phyloP scores from a whole-genome alignment of 495 filamentous ascomycete species.

The Bombardia bombarda region DNA sequence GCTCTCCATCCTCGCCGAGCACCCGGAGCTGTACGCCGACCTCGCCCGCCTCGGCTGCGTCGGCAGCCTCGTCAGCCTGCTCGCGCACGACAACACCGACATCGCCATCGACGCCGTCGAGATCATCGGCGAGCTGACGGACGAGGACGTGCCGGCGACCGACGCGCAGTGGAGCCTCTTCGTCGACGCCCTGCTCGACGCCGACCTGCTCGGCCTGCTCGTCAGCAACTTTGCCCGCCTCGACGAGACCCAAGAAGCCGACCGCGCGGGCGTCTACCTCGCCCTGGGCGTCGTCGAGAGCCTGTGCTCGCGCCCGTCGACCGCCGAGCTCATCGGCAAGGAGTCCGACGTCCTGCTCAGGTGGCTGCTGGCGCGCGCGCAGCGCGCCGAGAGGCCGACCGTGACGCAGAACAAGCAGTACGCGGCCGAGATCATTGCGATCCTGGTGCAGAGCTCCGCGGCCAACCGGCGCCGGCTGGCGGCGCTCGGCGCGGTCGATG shows the following conservation, averaged over 20 bases:
- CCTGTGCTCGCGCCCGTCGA: conserved; percentile 59
- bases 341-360: conserved; percentile 53
- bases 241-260: conserved; percentile 69
- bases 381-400: conserved; percentile 22
- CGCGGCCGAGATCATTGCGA: conserved; percentile 82
- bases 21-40: conserved; percentile 75
- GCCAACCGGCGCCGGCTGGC: conserved; percentile 64
- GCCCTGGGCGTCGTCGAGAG: conserved; percentile 79
- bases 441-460: conserved; percentile 51
- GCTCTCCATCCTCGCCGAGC: conserved; percentile 81
- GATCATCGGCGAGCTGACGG: conserved; percentile 85
- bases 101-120: conserved; percentile 90
- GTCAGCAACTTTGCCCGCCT: conserved; percentile 76
- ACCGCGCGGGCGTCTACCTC: conserved; percentile 80
- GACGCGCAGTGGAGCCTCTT: conserved; percentile 76
- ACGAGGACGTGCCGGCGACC: conserved; percentile 84
- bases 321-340: conserved; percentile 57
- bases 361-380: conserved; percentile 64
- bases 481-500: conserved; percentile 64
- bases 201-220: conserved; percentile 76
- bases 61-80: conserved; percentile 63
- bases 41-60: conserved; percentile 75
- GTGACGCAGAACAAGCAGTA: conserved; percentile 91
- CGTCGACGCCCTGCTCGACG: conserved; percentile 74
- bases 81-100: conserved; percentile 95